Percentiles rank a stretch among this genome's conserved stretches.
Evolutionary conservation across 495 filamentous ascomycete genomes (phyloP).

Genomic region (Penicillium pancosmium): DNA sequence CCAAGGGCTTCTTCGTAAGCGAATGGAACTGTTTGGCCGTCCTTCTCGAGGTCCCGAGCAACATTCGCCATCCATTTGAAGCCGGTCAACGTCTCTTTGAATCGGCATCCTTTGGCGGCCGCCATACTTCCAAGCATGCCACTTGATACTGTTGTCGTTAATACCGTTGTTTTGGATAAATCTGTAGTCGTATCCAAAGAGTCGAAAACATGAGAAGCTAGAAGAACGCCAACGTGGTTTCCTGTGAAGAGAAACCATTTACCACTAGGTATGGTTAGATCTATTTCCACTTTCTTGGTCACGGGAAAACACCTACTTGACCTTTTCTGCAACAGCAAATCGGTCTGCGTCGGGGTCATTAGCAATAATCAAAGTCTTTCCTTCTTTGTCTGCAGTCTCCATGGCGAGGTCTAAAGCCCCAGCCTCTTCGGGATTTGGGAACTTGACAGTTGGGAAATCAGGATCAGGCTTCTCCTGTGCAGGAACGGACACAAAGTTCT

Average conservation of each 20-base stretch:
- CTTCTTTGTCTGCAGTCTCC: conserved; percentile 51
- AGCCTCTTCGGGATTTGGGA: conserved; percentile 74
- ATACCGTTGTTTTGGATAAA: conserved; percentile 50
- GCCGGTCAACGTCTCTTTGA: conserved; percentile 68
- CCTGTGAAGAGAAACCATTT: conserved; percentile 68
- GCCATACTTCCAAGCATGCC: conserved; percentile 67
- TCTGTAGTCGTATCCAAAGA: conserved; percentile 30
- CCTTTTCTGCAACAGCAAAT: conserved; percentile 66
- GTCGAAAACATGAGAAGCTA: conserved; percentile 61
- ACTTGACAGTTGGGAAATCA: conserved; percentile 69
- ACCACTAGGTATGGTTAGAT: conserved; percentile 29
- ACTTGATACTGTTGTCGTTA: conserved; percentile 68
- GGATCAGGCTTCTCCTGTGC: conserved; percentile 63
- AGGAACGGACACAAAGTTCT: conserved; percentile 45
- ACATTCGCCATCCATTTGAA: conserved; percentile 74
- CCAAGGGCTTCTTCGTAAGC: conserved; percentile 76
- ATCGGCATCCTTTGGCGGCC: conserved; percentile 54
- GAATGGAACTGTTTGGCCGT: conserved; percentile 56
- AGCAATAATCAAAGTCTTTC: conserved; percentile 59
- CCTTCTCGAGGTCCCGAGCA: conserved; percentile 43
- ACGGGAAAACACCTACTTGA: conserved; percentile 38
- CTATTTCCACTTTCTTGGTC: neutral
- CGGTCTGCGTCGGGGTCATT: conserved; percentile 77
- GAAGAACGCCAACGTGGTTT: conserved; percentile 67
- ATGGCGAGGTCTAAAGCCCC: conserved; percentile 69